Percentiles rank a stretch among this genome's conserved stretches.
Conservation (phyloP, 177 flowering plant genomes). For the Telopea speciosissima region DNA sequence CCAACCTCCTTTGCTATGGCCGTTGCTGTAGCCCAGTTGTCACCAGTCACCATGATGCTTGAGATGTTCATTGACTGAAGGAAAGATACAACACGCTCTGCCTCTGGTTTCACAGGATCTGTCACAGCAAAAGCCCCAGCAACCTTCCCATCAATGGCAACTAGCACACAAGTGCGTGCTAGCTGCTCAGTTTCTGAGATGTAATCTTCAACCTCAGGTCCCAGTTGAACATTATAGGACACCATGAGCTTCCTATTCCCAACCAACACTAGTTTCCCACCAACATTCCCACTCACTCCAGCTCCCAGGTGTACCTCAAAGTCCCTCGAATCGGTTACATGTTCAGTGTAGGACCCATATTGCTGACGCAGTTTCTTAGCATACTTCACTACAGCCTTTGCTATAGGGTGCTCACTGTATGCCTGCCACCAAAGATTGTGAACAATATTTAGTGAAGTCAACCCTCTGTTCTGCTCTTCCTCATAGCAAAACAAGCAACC, state of each 20-base stretch:
- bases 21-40: slow-evolving; percentile 82
- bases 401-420: slow-evolving; percentile 94
- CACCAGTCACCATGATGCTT: slow-evolving; percentile 91
- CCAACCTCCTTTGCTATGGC: slow-evolving; percentile 85
- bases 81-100: slow-evolving; percentile 57
- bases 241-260: slow-evolving; percentile 88
- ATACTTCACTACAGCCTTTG: slow-evolving; percentile 76
- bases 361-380: slow-evolving; percentile 53
- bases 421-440: slow-evolving; percentile 33
- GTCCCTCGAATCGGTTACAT: slow-evolving; percentile 43
- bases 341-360: slow-evolving; percentile 32
- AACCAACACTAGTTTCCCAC: slow-evolving; percentile 51
- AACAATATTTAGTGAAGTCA: not conserved
- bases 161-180: slow-evolving; percentile 79
- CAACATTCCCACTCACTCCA: slow-evolving; percentile 73
- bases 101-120: slow-evolving; percentile 93
- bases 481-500: not conserved
- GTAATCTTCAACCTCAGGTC: slow-evolving; percentile 49
- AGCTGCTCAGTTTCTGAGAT: slow-evolving; percentile 56
- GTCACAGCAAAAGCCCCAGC: slow-evolving; percentile 84
- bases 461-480: not conserved
- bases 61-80: slow-evolving; percentile 69
- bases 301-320: slow-evolving; percentile 83
- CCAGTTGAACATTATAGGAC: slow-evolving; percentile 36
- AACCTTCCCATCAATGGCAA: slow-evolving; percentile 58